phyloP scores from a whole-genome alignment of 2,329 filamentous ascomycete species.

The Pseudogymnoascus sp. region DNA sequence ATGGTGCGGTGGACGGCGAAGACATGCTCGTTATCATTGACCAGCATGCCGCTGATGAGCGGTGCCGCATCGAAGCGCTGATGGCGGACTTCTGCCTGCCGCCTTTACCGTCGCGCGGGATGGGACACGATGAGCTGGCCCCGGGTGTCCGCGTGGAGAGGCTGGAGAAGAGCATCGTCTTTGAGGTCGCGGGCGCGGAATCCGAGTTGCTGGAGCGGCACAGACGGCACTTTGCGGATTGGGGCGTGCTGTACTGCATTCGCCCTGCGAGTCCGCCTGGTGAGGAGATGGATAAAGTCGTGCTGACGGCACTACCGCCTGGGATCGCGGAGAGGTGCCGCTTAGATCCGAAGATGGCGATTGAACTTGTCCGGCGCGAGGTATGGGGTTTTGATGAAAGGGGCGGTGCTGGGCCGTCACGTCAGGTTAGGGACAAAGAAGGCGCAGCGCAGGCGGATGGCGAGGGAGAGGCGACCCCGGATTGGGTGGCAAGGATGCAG shows the following conservation, averaged over 20 bases:
- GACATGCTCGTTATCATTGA: constrained; percentile 67
- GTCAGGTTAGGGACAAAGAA: not conserved
- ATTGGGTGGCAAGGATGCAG: constrained; percentile 57
- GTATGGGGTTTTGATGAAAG: constrained; percentile 50
- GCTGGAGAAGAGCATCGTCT: constrained; percentile 50
- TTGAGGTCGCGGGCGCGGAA: constrained; percentile 60
- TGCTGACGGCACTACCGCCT: constrained; percentile 57
- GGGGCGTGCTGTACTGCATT: constrained; percentile 58
- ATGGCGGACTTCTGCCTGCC: constrained; percentile 48
- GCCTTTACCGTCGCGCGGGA: constrained; percentile 15
- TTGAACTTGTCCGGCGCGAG: constrained; percentile 68
- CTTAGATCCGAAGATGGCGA: constrained; percentile 61
- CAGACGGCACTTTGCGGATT: constrained; percentile 53
- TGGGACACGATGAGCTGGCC: not conserved
- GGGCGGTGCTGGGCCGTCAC: not conserved
- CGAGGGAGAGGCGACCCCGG: constrained; percentile 9
- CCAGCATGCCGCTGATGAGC: constrained; percentile 91
- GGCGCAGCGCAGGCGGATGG: not conserved
- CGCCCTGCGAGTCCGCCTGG: constrained; percentile 21
- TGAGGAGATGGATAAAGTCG: constrained; percentile 6
- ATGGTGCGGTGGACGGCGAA: constrained; percentile 10
- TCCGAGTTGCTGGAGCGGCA: constrained; percentile 47
- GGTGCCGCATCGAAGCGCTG: constrained; percentile 69
- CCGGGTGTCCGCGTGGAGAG: constrained; percentile 29
- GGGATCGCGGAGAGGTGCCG: constrained; percentile 71